Percentiles rank a stretch among this genome's conserved stretches.
These are phyloP conservation scores for Colletotrichum cuscutae DNA, from an alignment of 2,329 filamentous ascomycete species.

Conservation along the genomic window DNA sequence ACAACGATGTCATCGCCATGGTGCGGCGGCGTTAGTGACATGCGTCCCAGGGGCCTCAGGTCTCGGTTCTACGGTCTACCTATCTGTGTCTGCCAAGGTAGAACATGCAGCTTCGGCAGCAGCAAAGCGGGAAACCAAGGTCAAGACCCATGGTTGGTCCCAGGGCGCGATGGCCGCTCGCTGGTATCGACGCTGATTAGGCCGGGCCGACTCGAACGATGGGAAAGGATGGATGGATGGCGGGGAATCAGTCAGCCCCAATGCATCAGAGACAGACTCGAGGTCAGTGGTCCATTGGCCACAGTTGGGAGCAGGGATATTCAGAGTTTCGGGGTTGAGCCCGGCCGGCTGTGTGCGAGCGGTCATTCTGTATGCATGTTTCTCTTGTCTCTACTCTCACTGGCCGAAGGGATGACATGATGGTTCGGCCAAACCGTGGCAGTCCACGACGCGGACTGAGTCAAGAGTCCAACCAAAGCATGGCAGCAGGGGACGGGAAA, in stretches of 20 bases:
- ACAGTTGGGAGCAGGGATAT: neutral
- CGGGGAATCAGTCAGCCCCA: neutral
- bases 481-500: neutral
- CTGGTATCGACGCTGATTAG: constrained; percentile 21
- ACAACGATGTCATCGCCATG: constrained; percentile 22
- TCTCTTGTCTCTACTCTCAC: neutral
- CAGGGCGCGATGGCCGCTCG: neutral
- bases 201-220: constrained; percentile 23
- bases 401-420: neutral
- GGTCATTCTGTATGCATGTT: neutral
- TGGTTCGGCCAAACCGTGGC: neutral
- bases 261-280: neutral
- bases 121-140: neutral
- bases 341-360: neutral
- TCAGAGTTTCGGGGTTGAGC: neutral
- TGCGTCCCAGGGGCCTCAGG: too few relatives aligned
- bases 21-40: constrained; percentile 10
- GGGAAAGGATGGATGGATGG: neutral
- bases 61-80: neutral
- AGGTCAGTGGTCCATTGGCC: neutral
- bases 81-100: neutral
- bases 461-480: neutral
- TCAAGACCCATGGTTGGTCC: neutral
- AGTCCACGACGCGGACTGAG: neutral
- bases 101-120: neutral